Conservation (phyloP, 768 basidiomycete genomes). For the Pholiota conissans region DNA sequence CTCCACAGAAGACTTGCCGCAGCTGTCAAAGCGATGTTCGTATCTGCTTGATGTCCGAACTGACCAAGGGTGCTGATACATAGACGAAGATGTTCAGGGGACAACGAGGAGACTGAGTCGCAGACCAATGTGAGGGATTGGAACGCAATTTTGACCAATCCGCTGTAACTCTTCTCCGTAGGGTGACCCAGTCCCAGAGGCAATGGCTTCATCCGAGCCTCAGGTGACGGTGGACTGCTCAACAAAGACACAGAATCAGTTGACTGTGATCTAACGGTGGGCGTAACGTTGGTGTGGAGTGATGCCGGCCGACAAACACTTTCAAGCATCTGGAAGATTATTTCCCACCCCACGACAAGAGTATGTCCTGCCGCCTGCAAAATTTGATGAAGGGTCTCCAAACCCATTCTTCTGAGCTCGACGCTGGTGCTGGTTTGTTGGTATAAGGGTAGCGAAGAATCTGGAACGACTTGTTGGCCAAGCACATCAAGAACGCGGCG, state of each 20-base stretch:
- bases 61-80: conserved; percentile 91
- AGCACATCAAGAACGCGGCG: conserved; percentile 84
- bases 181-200: conserved; percentile 55
- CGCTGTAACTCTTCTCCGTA: conserved; percentile 68
- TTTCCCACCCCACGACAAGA: conserved; percentile 90
- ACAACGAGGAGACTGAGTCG: conserved; percentile 84
- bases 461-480: conserved; percentile 70
- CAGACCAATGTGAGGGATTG: conserved; percentile 93
- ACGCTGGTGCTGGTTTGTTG: conserved; percentile 49
- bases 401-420: conserved; percentile 84
- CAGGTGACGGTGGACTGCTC: conserved; percentile 36
- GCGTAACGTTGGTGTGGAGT: conserved; percentile 24
- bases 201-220: conserved; percentile 28
- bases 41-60: conserved; percentile 91
- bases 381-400: conserved; percentile 88
- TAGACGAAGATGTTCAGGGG: conserved; percentile 76
- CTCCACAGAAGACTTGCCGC: conserved; percentile 94
- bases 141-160: conserved; percentile 89
- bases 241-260: conserved; percentile 40
- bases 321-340: conserved; percentile 87
- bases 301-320: conserved; percentile 74
- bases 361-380: conserved; percentile 91
- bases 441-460: conserved; percentile 31
- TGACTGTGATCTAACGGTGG: conserved; percentile 32
- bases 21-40: conserved; percentile 94